Base-by-base conservation (phyloP, 352 stramenopile genomes). In the Phytophthora multivora region DNA sequence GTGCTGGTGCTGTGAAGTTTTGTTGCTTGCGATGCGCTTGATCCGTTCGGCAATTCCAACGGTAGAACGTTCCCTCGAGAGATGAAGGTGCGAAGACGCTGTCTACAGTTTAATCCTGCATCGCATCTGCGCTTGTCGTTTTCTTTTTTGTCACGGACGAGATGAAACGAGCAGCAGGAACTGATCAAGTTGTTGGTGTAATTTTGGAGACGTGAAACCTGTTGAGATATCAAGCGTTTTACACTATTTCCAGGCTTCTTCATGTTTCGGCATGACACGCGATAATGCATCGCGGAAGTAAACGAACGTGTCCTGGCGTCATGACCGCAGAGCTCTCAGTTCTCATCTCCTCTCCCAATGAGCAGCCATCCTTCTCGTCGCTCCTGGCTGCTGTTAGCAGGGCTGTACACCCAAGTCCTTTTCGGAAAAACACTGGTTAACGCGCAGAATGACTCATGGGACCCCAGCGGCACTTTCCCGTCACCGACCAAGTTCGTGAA, bases 371-470 rank as follows among this genome's bases (percentile, higher is more conserved):
- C 51, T 36, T 46, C 64, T 1, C 51, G 51, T n/a, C 54, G 51
- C 6, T 48, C 46, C 16, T 48, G 52, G 42, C 25, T 78, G 25
- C 23, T 69, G 9, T 31, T 65, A 25, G 46, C 51, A 43, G 64
- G 51, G 51, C 19, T 72, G 40, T 68, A 31, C 28, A 45, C 23
- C 12, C 62, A 70, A 36, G 43, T 71, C 30, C 49, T 71, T 26
- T 61, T 30, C 30, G 40, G 54, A 56, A 31, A 66, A 18, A 38
- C 35, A 7, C 19, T 72, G 9, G 48, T 73, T 28, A 43, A 13
- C 13, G 64, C 51, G 0, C 64, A 73, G 21, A 66, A 62, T 36
- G 79, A 88, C 23, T 75, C 77, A 9, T 90, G 81, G 77, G 75
- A 86, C 47, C 51, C 63, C 23, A 62, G 49, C 5, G 75, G 73